Conservation (phyloP, 78 protist species). For the Dictyostelium brefeldianum region DNA sequence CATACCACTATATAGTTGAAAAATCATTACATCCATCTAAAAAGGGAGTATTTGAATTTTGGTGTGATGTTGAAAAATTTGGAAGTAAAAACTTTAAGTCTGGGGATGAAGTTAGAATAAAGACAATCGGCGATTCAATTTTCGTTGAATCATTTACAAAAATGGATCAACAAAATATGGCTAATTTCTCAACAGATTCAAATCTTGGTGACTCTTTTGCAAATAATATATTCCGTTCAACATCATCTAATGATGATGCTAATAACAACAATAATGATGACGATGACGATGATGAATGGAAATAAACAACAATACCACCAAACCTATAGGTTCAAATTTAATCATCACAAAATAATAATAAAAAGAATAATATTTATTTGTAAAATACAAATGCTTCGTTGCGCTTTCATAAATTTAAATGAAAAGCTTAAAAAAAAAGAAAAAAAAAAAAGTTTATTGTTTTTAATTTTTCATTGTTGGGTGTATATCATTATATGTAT, state of each 20-base stretch:
- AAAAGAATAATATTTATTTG: no score
- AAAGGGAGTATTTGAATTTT: conserved; percentile 25
- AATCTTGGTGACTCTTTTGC: conserved; percentile 20
- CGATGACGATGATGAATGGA: conserved; percentile 40
- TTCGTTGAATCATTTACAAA: conserved; percentile 32
- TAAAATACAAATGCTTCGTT: no score
- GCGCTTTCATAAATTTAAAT: no score
- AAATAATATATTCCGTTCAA: no score
- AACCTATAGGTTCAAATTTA: no score
- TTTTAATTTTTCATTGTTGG: no score
- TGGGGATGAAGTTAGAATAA: conserved; percentile 50
- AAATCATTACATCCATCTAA: conserved; percentile 1
- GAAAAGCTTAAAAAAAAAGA: no score
- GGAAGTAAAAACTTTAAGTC: conserved; percentile 26
- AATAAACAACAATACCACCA: background rate
- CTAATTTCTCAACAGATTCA: conserved; percentile 50
- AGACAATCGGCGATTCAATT: conserved; percentile 35
- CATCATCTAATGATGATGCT: no score
- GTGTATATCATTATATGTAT: no score
- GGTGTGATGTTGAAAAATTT: conserved; percentile 57
- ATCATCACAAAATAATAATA: no score
- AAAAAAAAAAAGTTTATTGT: no score
- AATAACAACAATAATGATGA: conserved; percentile 12
- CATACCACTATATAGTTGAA: background rate
- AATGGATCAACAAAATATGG: conserved; percentile 56